Percentiles rank a stretch among this genome's conserved stretches.
Evolutionary conservation across 164 flowering plant species (phyloP).

Genomic region (Tetracentron sinense): DNA sequence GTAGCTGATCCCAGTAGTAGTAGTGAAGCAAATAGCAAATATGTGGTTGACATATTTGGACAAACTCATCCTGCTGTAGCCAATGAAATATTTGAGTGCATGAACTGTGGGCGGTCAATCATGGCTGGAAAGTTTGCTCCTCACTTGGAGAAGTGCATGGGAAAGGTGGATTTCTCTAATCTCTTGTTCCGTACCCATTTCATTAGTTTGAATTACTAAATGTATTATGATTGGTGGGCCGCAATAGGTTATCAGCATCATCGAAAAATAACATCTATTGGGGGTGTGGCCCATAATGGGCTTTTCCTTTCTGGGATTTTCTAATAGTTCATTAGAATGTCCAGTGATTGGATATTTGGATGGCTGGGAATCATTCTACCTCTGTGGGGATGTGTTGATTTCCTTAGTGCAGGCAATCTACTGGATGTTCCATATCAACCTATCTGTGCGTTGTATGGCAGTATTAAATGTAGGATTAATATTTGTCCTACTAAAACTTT

Average conservation of each 20-base stretch:
- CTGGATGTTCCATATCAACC: neutral
- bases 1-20: slow-evolving; percentile 74
- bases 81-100: slow-evolving; percentile 80
- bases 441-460: neutral
- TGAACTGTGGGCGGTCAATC: slow-evolving; percentile 88
- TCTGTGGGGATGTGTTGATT: neutral
- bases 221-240: neutral
- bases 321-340: neutral
- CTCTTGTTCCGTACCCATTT: neutral
- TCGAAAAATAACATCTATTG: neutral
- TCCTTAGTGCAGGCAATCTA: neutral
- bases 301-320: neutral
- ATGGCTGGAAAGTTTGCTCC: slow-evolving; percentile 96
- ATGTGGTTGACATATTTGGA: slow-evolving; percentile 90
- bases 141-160: slow-evolving; percentile 97
- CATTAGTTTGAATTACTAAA: neutral
- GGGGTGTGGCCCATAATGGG: neutral
- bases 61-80: slow-evolving; percentile 95
- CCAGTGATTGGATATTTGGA: slow-evolving; percentile 1
- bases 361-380: neutral
- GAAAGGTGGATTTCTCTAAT: slow-evolving; percentile 53
- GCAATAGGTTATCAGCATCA: neutral
- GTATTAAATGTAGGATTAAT: too few relatives aligned
- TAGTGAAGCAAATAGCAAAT: slow-evolving; percentile 70
- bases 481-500: too few relatives aligned